Base-by-base conservation (phyloP, 1,284 basidiomycete genomes). In the Fistulina hepatica region DNA sequence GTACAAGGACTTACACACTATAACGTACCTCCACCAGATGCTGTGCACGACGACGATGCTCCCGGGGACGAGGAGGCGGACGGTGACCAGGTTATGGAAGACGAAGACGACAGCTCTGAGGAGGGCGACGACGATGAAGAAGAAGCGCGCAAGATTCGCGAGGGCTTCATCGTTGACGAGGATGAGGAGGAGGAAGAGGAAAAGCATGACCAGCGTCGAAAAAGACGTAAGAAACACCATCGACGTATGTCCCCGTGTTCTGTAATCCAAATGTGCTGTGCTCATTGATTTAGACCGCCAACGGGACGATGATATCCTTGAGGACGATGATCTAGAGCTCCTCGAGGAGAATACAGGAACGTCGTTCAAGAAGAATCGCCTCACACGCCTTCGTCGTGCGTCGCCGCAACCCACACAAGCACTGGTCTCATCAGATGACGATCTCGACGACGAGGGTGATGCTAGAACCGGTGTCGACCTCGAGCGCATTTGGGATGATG, bases 291-390 rank as follows among this genome's bases (percentile, higher is more conserved):
- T n/a, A n/a, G n/a, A n/a, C n/a, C 22, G 25, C 57, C 52, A 49
- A 58, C 70, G 70, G 36, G 73, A 76, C 41, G 75, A 81, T 20
- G 77, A 81, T 42, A 85, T 68, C n/a, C 64, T 97, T 31, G 92
- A 95, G 48, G 94, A 97, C 39, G 95, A 98, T 52, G 95, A 98
- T 54, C 62, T 98, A 38, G 93, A 94, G 37, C 71, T 98, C 7
- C 59, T 98, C 16, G 88, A 89, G 53, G 95, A 98, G 67, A 98
- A 97, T 51, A 91, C 90, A 3, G 92, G 94, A 7, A 71, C 73
- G 15, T 68, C 73, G 3, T 78, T 76, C 59, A 72, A 65, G 49
- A 64, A 69, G 52, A 70, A 64, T 50, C 73, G 69, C 51, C 65
- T 89, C 30, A 82, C 78, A 47, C 75, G 84, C 46, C 67, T 86